These are phyloP conservation scores for Neonectria sp. DNA, from an alignment of 2,329 filamentous ascomycete genomes.

Conservation along the genomic window DNA sequence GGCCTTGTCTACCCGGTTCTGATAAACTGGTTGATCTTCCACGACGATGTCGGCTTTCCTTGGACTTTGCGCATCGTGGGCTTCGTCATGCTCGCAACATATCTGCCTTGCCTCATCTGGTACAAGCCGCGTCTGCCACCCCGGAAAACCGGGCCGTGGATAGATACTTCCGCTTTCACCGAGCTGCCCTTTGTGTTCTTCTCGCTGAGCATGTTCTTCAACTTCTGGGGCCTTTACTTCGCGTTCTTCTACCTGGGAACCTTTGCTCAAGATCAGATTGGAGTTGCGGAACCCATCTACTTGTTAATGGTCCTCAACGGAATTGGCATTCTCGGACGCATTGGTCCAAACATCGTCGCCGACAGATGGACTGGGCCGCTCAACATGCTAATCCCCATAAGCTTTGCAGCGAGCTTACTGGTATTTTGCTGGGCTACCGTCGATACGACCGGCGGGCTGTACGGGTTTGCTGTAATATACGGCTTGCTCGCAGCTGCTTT, in stretches of 20 bases:
- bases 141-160: constrained; percentile 55
- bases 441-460: constrained; percentile 42
- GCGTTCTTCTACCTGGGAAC: constrained; percentile 66
- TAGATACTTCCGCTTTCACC: constrained; percentile 61
- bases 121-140: constrained; percentile 59
- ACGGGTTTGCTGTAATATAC: constrained; percentile 57
- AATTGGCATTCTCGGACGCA: constrained; percentile 64
- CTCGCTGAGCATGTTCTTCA: constrained; percentile 51
- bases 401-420: constrained; percentile 39
- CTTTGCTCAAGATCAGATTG: constrained; percentile 58
- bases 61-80: constrained; percentile 68
- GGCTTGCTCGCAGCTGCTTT: constrained; percentile 66
- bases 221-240: constrained; percentile 56
- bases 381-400: constrained; percentile 63
- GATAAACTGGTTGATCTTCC: constrained; percentile 60
- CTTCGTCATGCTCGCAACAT: constrained; percentile 60
- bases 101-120: constrained; percentile 55
- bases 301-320: constrained; percentile 65
- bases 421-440: constrained; percentile 52
- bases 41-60: constrained; percentile 64
- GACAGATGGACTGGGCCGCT: constrained; percentile 65
- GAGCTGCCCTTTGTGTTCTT: constrained; percentile 57
- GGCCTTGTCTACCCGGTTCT: constrained; percentile 68
- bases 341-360: constrained; percentile 63
- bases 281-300: constrained; percentile 40